Evolutionary conservation across 2,329 filamentous ascomycete genomes (phyloP).

Genomic region (Penicillium sp.): DNA sequence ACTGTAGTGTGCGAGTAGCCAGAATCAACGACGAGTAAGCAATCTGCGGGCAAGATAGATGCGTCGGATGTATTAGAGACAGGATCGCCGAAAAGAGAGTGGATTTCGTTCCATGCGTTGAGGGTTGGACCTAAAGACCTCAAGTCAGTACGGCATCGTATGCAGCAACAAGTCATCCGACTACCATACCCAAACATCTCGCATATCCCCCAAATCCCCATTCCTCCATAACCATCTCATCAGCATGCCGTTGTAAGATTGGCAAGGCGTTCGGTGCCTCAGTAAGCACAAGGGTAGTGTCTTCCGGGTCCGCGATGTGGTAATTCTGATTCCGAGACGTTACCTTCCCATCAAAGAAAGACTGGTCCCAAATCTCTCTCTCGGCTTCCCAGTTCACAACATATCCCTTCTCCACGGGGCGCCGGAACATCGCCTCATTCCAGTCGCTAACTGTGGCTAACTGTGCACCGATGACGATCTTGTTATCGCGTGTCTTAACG

Average conservation of each 20-base stretch:
- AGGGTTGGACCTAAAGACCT: slow-evolving; percentile 60
- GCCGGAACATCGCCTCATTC: slow-evolving; percentile 79
- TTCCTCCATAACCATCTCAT: slow-evolving; percentile 97
- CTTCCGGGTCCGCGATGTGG: slow-evolving; percentile 59
- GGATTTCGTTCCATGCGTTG: slow-evolving; percentile 79
- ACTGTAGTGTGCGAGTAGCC: slow-evolving; percentile 92
- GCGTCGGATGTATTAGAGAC: slow-evolving; percentile 40
- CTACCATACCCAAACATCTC: slow-evolving; percentile 62
- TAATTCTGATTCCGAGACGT: slow-evolving; percentile 52
- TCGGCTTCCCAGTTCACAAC: slow-evolving; percentile 96
- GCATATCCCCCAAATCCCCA: slow-evolving; percentile 89
- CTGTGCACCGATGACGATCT: slow-evolving; percentile 76
- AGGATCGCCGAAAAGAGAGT: slow-evolving; percentile 63
- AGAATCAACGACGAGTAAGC: slow-evolving; percentile 83
- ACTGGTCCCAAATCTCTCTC: slow-evolving; percentile 91
- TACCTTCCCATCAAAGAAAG: slow-evolving; percentile 67
- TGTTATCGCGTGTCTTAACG: slow-evolving; percentile 74
- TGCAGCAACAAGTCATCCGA: neutral
- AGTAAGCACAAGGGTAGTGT: slow-evolving; percentile 79
- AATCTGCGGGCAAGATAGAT: slow-evolving; percentile 62
- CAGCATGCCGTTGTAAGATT: slow-evolving; percentile 80
- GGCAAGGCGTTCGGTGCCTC: slow-evolving; percentile 83
- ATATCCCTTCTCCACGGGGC: slow-evolving; percentile 91
- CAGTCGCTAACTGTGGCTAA: slow-evolving; percentile 76
- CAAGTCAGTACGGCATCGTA: neutral